phyloP scores from a whole-genome alignment of 805 yeast genomes.

The Lachancea dasiensis region DNA sequence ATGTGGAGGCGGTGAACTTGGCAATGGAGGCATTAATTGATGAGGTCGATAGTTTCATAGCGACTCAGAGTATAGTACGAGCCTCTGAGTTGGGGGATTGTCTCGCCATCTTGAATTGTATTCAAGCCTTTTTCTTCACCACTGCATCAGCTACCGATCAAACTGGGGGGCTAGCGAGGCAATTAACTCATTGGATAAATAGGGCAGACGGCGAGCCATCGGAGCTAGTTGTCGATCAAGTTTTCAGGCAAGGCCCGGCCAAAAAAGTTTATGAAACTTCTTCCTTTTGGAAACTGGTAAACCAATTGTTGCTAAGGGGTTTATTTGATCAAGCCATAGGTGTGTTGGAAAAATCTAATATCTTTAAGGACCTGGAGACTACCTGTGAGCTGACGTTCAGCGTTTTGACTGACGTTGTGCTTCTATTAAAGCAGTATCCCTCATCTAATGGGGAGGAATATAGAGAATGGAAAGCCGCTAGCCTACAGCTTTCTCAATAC shows the following conservation, averaged over 20 bases:
- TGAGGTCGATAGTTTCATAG: slow-evolving; percentile 32
- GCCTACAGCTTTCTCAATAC: slow-evolving; percentile 23
- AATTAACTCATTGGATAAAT: slow-evolving; percentile 58
- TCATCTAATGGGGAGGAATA: slow-evolving; percentile 28
- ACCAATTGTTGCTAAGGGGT: slow-evolving; percentile 56
- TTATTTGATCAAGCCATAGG: slow-evolving; percentile 47
- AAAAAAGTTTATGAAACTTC: slow-evolving; percentile 35
- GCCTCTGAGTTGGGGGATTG: slow-evolving; percentile 40
- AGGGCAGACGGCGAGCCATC: slow-evolving; percentile 64
- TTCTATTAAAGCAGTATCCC: slow-evolving; percentile 35
- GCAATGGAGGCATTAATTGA: slow-evolving; percentile 32
- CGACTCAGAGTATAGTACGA: slow-evolving; percentile 28
- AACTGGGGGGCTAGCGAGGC: slow-evolving; percentile 29
- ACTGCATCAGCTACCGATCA: slow-evolving; percentile 14
- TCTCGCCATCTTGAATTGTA: slow-evolving; percentile 49
- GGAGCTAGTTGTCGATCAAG: slow-evolving; percentile 40
- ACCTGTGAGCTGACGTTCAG: slow-evolving; percentile 23
- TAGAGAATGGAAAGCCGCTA: slow-evolving; percentile 35
- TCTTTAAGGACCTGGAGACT: slow-evolving; percentile 16
- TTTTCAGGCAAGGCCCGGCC: slow-evolving; percentile 42
- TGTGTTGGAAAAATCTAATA: slow-evolving; percentile 25
- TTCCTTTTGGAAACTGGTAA: slow-evolving; percentile 57
- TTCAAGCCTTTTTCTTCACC: slow-evolving; percentile 43
- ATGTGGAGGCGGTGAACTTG: slow-evolving; percentile 33
- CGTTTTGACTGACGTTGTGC: slow-evolving; percentile 31